Base-by-base conservation (phyloP, 768 basidiomycete genomes). In the Gelatoporia subvermispora region DNA sequence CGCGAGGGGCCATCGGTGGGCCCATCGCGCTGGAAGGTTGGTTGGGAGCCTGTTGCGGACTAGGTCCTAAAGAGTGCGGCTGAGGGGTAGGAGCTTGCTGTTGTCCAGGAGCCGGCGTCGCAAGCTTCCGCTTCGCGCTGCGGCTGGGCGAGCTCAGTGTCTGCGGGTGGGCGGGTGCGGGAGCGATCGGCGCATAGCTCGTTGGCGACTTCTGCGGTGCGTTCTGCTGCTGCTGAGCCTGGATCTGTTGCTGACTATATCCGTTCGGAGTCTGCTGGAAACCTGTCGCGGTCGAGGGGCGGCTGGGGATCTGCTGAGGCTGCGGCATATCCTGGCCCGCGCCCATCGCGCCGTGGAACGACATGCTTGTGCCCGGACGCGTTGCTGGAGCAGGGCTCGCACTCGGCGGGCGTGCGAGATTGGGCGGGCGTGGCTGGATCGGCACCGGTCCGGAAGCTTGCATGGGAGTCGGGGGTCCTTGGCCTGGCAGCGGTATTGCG, bases 301-400 rank as follows among this genome's bases (percentile, higher is more conserved):
- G 62, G 34, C 63, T 61, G 39, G 59, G 60, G 9, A 53, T 54
- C 47, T 45, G 59, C 39, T 48, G 47, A 35, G 45, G 47, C 22
- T 40, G 34, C 40, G 51, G 52, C 8, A 43, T 46, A 40, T 44
- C 54, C 52, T 52, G 55, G 22, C 45, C 54, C 45, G 31, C 44
- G 23, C 48, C 56, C 52, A 43, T 44, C 45, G 49, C 58, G 36
- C 54, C 60, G n/a, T 57, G 50, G 23, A 57, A 51, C 16, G 59
- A 57, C 40, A 62, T 60, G 47, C 64, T 58, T 15, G 66, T 65
- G 18, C 60, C 58, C 3, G 64, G 66, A 22, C 64, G 58, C 41
- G 59, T 55, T 8, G 56, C 56, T 1, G 55, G 43, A 20, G 65
- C 58, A 17, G 62, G 47, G 22, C 39, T 50, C 17, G 35, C 43